Conservation (phyloP, 257 asterid species). For the Nyctanthes arbortristis region DNA sequence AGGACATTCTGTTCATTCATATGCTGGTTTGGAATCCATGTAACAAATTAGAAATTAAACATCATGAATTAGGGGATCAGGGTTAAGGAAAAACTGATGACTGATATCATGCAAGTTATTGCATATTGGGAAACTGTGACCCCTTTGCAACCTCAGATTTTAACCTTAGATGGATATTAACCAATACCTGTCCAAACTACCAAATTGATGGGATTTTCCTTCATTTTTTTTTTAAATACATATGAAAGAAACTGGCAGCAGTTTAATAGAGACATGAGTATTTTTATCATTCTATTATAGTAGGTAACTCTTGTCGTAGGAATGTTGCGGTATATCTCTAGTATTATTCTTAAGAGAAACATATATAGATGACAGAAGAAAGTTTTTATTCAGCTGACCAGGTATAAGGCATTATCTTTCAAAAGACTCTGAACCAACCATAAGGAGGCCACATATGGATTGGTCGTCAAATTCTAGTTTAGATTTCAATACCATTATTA, state of each 20-base stretch:
- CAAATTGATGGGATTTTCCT: background rate
- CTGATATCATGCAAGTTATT: slow-evolving; percentile 1
- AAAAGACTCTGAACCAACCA: background rate
- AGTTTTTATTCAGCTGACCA: background rate
- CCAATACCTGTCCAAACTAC: background rate
- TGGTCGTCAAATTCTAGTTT: background rate
- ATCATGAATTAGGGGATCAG: background rate
- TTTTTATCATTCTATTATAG: no score
- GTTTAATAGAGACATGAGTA: no score
- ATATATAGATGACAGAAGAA: background rate
- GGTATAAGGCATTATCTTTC: background rate
- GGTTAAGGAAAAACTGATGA: background rate
- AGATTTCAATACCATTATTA: background rate
- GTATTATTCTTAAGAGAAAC: no score
- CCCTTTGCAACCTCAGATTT: slow-evolving; percentile 8
- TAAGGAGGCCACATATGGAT: background rate
- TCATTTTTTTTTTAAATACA: no score
- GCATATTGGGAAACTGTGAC: background rate
- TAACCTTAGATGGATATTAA: background rate
- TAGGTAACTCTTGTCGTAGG: no score
- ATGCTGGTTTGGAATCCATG: slow-evolving; percentile 52
- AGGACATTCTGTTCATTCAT: slow-evolving; percentile 78
- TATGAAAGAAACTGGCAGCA: no score
- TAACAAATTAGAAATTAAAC: slow-evolving; percentile 14
- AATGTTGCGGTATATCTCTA: no score